phyloP scores from a whole-genome alignment of 345 rosid genomes.

The Eucalyptus virginea region DNA sequence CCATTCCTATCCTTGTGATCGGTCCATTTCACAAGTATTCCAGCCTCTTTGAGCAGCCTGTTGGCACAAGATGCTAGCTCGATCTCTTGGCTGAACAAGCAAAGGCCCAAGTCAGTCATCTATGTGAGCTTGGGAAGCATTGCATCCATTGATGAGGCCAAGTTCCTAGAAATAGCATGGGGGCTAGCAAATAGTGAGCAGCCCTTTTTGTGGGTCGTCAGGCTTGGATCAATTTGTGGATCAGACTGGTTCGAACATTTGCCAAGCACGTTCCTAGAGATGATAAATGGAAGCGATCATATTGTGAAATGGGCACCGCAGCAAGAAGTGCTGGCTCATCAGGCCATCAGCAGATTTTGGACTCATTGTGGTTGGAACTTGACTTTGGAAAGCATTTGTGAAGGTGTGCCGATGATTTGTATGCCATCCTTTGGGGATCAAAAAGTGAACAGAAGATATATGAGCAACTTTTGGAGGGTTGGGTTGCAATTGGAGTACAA shows the following conservation, averaged over 20 bases:
- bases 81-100: slow-evolving; percentile 21
- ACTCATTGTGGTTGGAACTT: not conserved
- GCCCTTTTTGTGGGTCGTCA: not conserved
- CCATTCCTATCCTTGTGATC: slow-evolving; percentile 10
- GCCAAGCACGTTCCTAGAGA: not conserved
- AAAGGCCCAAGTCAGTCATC: slow-evolving; percentile 10
- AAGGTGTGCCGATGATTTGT: not conserved
- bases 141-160: not conserved
- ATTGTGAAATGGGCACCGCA: not conserved
- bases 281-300: not conserved
- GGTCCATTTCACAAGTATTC: slow-evolving; percentile 27
- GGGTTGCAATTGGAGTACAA: not conserved
- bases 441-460: not conserved
- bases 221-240: not conserved
- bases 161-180: not conserved
- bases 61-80: slow-evolving; percentile 3
- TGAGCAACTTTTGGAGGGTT: not conserved
- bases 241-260: not conserved
- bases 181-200: not conserved
- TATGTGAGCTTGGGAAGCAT: slow-evolving; percentile 36
- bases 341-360: not conserved
- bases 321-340: not conserved
- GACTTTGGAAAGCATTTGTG: not conserved
- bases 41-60: slow-evolving; percentile 6
- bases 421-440: not conserved